Conservation (phyloP, 805 yeast species). For the Yarrowia yakushimensis region DNA sequence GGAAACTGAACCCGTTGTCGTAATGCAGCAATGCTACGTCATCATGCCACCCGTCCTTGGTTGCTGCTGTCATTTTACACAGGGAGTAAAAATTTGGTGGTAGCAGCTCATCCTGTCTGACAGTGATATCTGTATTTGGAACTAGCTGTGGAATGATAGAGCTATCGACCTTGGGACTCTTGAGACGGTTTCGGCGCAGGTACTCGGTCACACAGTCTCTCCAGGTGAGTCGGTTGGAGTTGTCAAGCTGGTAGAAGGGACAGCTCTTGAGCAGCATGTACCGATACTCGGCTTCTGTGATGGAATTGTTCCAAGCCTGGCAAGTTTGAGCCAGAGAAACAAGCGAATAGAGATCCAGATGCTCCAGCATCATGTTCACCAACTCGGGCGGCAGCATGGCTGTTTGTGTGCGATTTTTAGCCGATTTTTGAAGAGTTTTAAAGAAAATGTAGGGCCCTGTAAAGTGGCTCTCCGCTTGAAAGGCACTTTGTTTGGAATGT, state of each 20-base stretch:
- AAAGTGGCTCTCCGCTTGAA: not conserved
- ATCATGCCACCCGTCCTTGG: not conserved
- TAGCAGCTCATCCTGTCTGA: not conserved
- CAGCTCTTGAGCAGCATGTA: not conserved
- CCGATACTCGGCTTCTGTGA: not conserved
- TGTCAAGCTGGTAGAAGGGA: not conserved
- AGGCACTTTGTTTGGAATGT: constrained; percentile 5
- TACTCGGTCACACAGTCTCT: not conserved
- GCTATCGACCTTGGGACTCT: not conserved
- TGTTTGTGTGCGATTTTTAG: not conserved
- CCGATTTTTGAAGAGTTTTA: not conserved
- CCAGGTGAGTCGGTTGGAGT: not conserved
- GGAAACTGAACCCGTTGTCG: not conserved
- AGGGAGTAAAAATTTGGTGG: not conserved
- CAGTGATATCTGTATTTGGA: not conserved
- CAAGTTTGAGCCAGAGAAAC: constrained; percentile 1
- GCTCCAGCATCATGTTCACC: not conserved
- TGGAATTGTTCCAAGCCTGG: not conserved
- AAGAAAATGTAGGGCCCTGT: not conserved
- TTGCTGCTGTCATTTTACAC: not conserved
- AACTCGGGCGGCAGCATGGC: constrained; percentile 4
- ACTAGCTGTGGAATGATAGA: not conserved
- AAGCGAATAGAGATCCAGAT: not conserved
- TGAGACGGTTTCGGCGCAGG: not conserved
- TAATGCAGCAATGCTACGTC: not conserved